Base-by-base conservation (phyloP, 805 yeast genomes). In the Yarrowia hollandica region DNA sequence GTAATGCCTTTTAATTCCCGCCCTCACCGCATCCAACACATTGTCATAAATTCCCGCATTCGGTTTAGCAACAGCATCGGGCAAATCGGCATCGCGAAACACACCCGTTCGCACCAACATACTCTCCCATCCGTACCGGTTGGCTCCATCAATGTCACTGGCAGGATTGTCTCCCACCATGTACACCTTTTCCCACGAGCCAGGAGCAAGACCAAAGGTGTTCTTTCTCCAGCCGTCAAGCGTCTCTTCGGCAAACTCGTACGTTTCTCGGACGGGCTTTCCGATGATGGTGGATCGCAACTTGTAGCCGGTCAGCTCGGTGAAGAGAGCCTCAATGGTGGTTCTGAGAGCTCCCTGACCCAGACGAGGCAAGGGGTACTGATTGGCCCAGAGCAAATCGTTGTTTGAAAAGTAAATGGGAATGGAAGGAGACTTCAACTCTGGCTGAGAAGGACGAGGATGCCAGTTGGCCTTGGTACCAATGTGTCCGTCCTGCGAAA, bases 121-220 rank as follows among this genome's bases (percentile, higher is more conserved):
- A 11, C 94, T 84, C 50, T 86, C 82, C 98, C 98, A 94, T 3
- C 97, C 96, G 68, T 85, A 84, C 52, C 76, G 75, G 65, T 86
- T 85, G 5, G 96, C 99, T 0, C 99, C 99, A 60, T 79, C 78
- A 58, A 94, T 94, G 69, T 94, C 99, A 54, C 90, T 82, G 25
- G 85, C 94, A 4, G 97, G 98, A 71, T 94, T 94, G 72, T 94
- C 99, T 25, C 99, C 99, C 31, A 94, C 89, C 99, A 94, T 94
- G 73, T 79, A 91, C 1, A 94, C 86, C n/a, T 79, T 72, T 33
- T 76, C 74, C 65, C 86, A 55, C 12, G 50, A 15, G 18, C 37
- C 23, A 2, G 48, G 50, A 14, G 22, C 15, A 23, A 55, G 19
- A 14, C 23, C 30, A 22, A 30, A 41, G 14, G 28, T 21, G 14